These are phyloP conservation scores for Colletotrichum chrysophilum DNA, from an alignment of 2,329 filamentous ascomycete genomes.

Conservation along the genomic window DNA sequence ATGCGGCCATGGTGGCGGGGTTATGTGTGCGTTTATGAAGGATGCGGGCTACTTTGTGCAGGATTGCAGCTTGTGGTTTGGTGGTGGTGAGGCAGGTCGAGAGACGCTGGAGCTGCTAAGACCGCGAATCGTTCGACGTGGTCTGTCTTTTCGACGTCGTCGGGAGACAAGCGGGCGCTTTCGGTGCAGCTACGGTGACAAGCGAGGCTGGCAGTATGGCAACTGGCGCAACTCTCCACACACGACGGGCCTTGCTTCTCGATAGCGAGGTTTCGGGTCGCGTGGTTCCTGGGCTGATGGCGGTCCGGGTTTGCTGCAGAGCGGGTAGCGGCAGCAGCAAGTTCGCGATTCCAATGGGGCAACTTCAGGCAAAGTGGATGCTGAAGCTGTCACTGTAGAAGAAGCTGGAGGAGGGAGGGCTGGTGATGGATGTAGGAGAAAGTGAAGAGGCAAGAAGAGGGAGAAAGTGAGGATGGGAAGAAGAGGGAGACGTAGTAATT, in stretches of 20 bases:
- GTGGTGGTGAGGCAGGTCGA: neutral
- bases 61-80: neutral
- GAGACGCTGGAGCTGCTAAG: slow-evolving; percentile 4
- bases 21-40: slow-evolving; percentile 18
- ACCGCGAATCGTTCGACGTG: slow-evolving; percentile 10
- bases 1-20: slow-evolving; percentile 49
- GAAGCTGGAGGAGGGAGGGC: neutral
- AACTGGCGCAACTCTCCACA: slow-evolving; percentile 20
- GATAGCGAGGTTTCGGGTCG: slow-evolving; percentile 1
- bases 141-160: slow-evolving; percentile 4
- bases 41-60: slow-evolving; percentile 21
- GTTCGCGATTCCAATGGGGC: neutral
- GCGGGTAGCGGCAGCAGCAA: slow-evolving; percentile 17
- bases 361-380: neutral
- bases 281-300: slow-evolving; percentile 7
- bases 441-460: neutral
- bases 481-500: slow-evolving; percentile 9
- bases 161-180: slow-evolving; percentile 4
- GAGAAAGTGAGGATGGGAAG: neutral
- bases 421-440: neutral
- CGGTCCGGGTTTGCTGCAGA: neutral
- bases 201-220: neutral
- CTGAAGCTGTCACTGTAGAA: neutral
- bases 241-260: neutral
- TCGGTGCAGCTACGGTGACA: neutral